These are phyloP conservation scores for button mushroom (Agaricus bisporus) DNA, from an alignment of 768 basidiomycete genomes.

Conservation along the genomic window DNA sequence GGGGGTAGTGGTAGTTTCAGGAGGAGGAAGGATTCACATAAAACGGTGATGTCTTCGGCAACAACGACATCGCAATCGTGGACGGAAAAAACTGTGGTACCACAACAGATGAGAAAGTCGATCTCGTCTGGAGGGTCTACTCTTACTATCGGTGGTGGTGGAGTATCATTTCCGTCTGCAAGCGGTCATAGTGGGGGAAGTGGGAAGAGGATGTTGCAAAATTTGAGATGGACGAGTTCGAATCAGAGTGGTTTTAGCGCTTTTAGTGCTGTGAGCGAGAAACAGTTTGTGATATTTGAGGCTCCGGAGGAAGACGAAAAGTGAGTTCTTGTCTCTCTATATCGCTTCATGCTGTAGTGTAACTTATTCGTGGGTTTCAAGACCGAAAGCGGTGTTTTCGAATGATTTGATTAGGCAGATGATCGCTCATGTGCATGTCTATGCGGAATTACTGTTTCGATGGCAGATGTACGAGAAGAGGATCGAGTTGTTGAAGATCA, in stretches of 20 bases:
- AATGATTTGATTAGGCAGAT: slow-evolving; percentile 36
- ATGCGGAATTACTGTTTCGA: slow-evolving; percentile 68
- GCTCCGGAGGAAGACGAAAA: slow-evolving; percentile 20
- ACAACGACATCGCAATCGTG: slow-evolving; percentile 42
- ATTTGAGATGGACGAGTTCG: slow-evolving; percentile 34
- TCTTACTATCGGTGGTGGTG: not conserved
- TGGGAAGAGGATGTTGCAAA: slow-evolving; percentile 27
- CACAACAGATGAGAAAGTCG: slow-evolving; percentile 27
- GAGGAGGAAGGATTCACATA: slow-evolving; percentile 23
- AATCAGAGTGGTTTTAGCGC: slow-evolving; percentile 12
- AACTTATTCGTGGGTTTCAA: slow-evolving; percentile 8
- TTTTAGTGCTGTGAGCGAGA: slow-evolving; percentile 15
- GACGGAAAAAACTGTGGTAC: slow-evolving; percentile 34
- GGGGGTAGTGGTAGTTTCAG: slow-evolving; percentile 10
- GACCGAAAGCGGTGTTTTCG: slow-evolving; percentile 26
- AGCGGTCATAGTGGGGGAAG: slow-evolving; percentile 17
- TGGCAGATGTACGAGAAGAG: slow-evolving; percentile 73
- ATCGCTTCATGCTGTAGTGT: slow-evolving; percentile 5
- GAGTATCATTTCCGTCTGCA: slow-evolving; percentile 35
- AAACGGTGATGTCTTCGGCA: slow-evolving; percentile 15
- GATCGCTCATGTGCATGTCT: slow-evolving; percentile 53
- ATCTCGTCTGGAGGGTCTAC: not conserved
- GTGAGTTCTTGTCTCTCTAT: slow-evolving; percentile 15
- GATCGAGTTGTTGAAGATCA: slow-evolving; percentile 66
- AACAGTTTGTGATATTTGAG: slow-evolving; percentile 28